Conservation (phyloP, 305 asterid genomes). For the Withania somnifera region DNA sequence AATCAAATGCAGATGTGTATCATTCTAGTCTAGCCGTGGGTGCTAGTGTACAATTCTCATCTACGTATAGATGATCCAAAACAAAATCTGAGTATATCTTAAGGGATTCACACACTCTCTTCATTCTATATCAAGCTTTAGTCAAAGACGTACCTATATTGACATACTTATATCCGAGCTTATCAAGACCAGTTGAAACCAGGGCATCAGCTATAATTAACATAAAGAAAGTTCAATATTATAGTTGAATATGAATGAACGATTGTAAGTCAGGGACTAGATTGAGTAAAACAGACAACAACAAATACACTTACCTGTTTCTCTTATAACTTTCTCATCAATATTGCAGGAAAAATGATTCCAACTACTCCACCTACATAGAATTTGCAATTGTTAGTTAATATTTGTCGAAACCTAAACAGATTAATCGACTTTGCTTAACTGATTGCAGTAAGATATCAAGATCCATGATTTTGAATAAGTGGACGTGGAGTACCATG, state of each 20-base stretch:
- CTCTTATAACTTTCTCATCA: slow-evolving; percentile 48
- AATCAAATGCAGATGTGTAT: background rate
- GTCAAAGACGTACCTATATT: slow-evolving; percentile 45
- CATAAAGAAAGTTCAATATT: background rate
- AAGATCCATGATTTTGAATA: background rate
- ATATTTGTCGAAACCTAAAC: background rate
- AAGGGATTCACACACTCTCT: background rate
- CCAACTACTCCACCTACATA: slow-evolving; percentile 79
- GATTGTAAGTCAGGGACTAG: background rate
- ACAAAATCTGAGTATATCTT: background rate
- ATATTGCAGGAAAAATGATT: slow-evolving; percentile 57
- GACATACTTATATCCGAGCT: slow-evolving; percentile 65
- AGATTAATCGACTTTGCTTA: background rate
- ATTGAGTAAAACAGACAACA: background rate
- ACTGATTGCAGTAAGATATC: background rate
- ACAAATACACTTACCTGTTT: slow-evolving; percentile 32
- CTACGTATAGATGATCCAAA: background rate
- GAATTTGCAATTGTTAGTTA: background rate
- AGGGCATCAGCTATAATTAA: slow-evolving; percentile 61
- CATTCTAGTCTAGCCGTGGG: background rate
- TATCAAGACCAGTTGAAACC: slow-evolving; percentile 71
- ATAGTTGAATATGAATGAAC: background rate
- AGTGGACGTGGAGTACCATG: background rate
- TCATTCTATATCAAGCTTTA: background rate
- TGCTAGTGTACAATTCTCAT: background rate